Conservation (phyloP, 805 yeast species). For the Kazachstania viticola region DNA sequence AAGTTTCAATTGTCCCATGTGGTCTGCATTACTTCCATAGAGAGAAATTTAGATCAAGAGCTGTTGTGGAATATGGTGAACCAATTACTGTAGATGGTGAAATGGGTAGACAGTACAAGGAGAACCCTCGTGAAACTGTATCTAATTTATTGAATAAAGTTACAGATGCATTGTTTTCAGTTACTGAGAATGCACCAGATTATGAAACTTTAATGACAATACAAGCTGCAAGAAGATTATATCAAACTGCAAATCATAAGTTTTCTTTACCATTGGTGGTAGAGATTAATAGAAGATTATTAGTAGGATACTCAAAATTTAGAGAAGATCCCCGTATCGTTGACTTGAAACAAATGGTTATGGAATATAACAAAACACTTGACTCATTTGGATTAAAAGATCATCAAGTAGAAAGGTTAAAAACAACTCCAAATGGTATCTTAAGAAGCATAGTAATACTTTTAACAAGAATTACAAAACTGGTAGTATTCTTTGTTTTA, state of each 20-base stretch:
- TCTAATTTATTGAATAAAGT: constrained; percentile 57
- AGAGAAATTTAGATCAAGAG: constrained; percentile 86
- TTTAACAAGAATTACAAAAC: constrained; percentile 38
- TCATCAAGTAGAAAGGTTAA: constrained; percentile 50
- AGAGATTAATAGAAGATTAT: constrained; percentile 78
- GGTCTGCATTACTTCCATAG: constrained; percentile 96
- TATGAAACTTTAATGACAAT: constrained; percentile 88
- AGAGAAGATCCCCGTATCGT: constrained; percentile 62
- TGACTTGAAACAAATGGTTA: constrained; percentile 48
- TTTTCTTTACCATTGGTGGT: constrained; percentile 64
- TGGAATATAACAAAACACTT: constrained; percentile 55
- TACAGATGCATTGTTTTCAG: constrained; percentile 67
- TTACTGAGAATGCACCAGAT: constrained; percentile 89
- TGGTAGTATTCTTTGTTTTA: constrained; percentile 41
- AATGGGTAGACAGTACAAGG: constrained; percentile 53
- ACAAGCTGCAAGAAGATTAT: constrained; percentile 86
- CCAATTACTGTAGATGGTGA: constrained; percentile 60
- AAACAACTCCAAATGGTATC: constrained; percentile 33
- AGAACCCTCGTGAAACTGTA: constrained; percentile 64
- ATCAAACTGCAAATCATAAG: constrained; percentile 20
- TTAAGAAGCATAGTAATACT: constrained; percentile 39
- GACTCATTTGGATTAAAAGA: constrained; percentile 54
- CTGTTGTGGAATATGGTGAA: constrained; percentile 83
- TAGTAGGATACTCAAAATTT: constrained; percentile 71
- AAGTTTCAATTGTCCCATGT: constrained; percentile 81